Base-by-base conservation (phyloP, 169 alveolate species). In the Plasmodium relictum region DNA sequence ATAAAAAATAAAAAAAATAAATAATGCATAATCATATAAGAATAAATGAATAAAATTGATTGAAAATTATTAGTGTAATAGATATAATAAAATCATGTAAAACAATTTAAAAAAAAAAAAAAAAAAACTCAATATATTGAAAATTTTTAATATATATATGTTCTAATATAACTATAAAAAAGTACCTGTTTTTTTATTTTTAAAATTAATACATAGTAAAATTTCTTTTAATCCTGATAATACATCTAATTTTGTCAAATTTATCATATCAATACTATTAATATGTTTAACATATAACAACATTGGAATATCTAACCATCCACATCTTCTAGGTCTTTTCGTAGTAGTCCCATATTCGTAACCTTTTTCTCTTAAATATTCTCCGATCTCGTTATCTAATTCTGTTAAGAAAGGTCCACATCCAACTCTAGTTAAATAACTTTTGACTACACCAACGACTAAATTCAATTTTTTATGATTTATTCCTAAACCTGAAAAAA, bases 361-460 rank as follows among this genome's bases (percentile, higher is more conserved):
- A 26, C 99, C 99, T n/a, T 92, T 94, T 62, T 92, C 95, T 70
- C 95, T 92, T 10, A 97, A 73, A 73, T 93, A 93, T 10, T 91
- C 90, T 41, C 96, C 97, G 58, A 62, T 78, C n/a, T 41, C 87
- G 74, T 95, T 93, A 37, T 70, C 71, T 26, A 96, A 94, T 76
- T 98, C 99, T 18, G 99, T 97, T 16, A 99, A 98, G 94, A 98
- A 98, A 7, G 99, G 99, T 12, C 99, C 99, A 70, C 94, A 97
- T 0, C 99, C 99, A 7, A 98, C 99, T 83, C 99, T 96, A 8
- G 99, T 98, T 26, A 98, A 96, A 89, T 98, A 98, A 48, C 99
- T 98, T 88, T 98, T 96, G 24, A 96, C 94, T 6, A 97, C 94
- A 63, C 99, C 99, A 14, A 97, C 90, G 1, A 88, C 73, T 68